phyloP scores from a whole-genome alignment of 352 stramenopile genomes.

The Paralagenidium karlingii region DNA sequence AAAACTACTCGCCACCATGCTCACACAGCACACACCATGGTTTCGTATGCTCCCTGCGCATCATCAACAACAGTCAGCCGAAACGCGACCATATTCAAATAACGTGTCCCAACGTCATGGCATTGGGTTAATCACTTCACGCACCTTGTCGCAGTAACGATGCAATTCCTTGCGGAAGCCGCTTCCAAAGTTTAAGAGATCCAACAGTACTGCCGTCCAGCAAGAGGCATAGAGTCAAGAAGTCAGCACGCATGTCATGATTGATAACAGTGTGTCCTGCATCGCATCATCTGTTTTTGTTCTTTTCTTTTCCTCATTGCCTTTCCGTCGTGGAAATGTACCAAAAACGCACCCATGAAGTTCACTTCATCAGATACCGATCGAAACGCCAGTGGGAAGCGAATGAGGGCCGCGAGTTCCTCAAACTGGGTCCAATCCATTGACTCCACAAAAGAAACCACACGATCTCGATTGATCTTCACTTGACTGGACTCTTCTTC shows the following conservation, averaged over 20 bases:
- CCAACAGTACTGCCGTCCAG: slow-evolving; percentile 28
- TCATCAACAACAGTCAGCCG: not conserved
- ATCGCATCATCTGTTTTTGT: too few species aligned
- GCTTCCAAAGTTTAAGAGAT: slow-evolving; percentile 68
- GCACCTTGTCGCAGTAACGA: slow-evolving; percentile 45
- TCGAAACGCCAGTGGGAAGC: slow-evolving; percentile 66
- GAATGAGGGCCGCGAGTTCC: slow-evolving; percentile 24
- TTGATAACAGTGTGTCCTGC: not conserved
- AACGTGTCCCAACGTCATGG: not conserved
- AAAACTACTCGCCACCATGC: not conserved
- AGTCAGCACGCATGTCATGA: not conserved
- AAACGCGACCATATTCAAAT: not conserved
- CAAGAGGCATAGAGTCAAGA: too few species aligned
- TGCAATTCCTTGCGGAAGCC: slow-evolving; percentile 69
- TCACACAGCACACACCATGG: slow-evolving; percentile 28
- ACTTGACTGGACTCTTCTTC: slow-evolving; percentile 27
- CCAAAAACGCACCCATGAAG: slow-evolving; percentile 40
- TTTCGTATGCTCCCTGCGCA: slow-evolving; percentile 57
- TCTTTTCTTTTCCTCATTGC: too few species aligned
- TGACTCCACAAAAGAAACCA: slow-evolving; percentile 27
- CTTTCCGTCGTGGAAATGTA: too few species aligned
- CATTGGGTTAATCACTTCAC: slow-evolving; percentile 3
- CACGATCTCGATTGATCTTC: slow-evolving; percentile 29
- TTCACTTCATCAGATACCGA: slow-evolving; percentile 63
- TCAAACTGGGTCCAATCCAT: slow-evolving; percentile 40